Evolutionary conservation across 2,329 filamentous ascomycete genomes (phyloP), one percentile per base, ranked within the genome.

Genomic region (Teratosphaeria destructans): DNA sequence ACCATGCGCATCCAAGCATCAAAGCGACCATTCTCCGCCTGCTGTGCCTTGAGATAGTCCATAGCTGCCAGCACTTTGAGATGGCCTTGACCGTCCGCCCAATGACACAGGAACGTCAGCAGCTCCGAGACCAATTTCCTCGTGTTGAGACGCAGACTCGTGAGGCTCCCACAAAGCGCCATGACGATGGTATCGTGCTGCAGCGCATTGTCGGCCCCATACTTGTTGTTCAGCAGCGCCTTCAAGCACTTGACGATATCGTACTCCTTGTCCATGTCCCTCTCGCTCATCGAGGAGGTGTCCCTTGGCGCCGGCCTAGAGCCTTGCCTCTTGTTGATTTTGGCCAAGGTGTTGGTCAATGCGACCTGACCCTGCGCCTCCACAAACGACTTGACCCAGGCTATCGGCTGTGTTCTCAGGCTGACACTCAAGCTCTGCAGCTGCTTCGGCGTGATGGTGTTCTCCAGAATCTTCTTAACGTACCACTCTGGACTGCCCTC

Each of bases 1-100:
- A 97, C 93, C 61, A 96, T 88, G 61, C 94, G 90, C 90, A 99
- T 96, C 94, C 94, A 99, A 43, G 92, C 87, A 74, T 99, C 94
- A 70, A 99, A 99, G 1, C 94, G 85, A 47, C 94, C 93, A 75
- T 95, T 96, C 74, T 97, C 94, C 62, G 87, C 88, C 70, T 92
- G 87, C 69, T 91, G 85, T 53, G 82, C 83, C 76, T 96, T 97
- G 75, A 96, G 88, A 72, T 88, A 84, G 72, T 99, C 94, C 79
- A 97, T 84, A 43, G 91, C 90, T 76, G 95, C 89, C 59, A 99
- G 85, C 37, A 99, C 94, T 75, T 95, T 96, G 67, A 91, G 78
- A 71, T 99, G 94, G 5, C 94, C 94, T 68, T 92, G 82, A 53
- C 90, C 89, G 63, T 91, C 85, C 27, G 84, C 89, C 92, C 93